Percentiles rank a stretch among this genome's conserved stretches.
These are phyloP conservation scores for Tanacetum coccineum DNA, from an alignment of 129 eudicot species.

Conservation along the genomic window DNA sequence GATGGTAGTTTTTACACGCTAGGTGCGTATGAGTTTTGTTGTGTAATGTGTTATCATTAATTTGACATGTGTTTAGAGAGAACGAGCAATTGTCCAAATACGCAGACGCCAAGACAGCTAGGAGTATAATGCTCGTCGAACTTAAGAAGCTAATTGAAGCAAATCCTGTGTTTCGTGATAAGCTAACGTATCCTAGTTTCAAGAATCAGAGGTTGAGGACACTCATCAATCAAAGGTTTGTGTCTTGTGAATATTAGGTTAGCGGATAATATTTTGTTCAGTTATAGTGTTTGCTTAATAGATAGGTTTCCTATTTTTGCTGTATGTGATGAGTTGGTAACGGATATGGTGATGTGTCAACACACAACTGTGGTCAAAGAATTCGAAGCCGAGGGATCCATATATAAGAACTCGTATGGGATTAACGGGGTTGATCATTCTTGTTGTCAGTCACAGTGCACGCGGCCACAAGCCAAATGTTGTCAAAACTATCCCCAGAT, in stretches of 20 bases:
- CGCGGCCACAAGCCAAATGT: conserved; percentile 58
- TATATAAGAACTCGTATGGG: conserved; percentile 75
- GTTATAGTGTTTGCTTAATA: conserved; percentile 14
- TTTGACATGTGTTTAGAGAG: conserved; percentile 42
- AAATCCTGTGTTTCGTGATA: conserved; percentile 75
- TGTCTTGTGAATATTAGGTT: conserved; percentile 12
- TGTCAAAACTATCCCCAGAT: conserved; percentile 71
- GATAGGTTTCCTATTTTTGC: conserved; percentile 1
- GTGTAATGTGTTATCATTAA: conserved; percentile 2
- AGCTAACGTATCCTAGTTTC: conserved; percentile 57
- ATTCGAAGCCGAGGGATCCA: conserved; percentile 64
- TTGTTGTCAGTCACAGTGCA: conserved; percentile 72
- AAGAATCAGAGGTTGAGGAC: conserved; percentile 67
- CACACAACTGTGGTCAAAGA: too few species aligned
- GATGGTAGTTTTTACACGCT: neutral
- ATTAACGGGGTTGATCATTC: conserved; percentile 85
- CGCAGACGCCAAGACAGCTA: conserved; percentile 66
- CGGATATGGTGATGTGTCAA: too few species aligned
- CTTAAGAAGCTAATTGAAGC: conserved; percentile 79
- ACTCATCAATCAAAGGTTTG: conserved; percentile 70
- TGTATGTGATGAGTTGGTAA: too few species aligned
- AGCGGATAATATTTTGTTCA: neutral
- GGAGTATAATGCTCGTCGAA: conserved; percentile 57
- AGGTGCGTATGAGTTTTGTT: neutral
- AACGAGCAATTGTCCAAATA: conserved; percentile 68